Percentiles rank a stretch among this genome's conserved stretches.
Evolutionary conservation across 306 rosid species (phyloP).

Genomic region (Gastrolobium bilobum): DNA sequence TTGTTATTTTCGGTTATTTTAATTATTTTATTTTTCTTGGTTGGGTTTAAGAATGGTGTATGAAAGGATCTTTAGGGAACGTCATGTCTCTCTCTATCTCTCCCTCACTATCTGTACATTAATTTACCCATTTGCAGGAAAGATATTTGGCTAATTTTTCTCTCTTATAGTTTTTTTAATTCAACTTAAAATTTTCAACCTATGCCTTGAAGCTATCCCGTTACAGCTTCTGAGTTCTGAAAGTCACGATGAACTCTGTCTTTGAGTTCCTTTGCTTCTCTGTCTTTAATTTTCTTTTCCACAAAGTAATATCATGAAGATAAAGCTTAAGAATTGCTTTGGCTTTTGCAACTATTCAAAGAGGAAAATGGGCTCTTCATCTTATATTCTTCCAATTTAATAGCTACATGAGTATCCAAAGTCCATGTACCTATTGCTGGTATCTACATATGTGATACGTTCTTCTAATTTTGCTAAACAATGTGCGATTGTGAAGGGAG

Average conservation of each 20-base stretch:
- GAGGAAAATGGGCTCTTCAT: conserved; percentile 1
- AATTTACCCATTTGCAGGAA: conserved; percentile 1
- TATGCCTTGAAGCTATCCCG: neutral
- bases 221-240: conserved; percentile 4
- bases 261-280: neutral
- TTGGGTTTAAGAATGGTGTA: conserved; percentile 30
- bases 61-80: conserved; percentile 26
- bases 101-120: conserved; percentile 39
- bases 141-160: conserved; percentile 20
- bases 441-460: no score
- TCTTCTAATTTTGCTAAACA: no score
- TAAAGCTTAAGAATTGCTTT: conserved; percentile 1
- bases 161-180: neutral
- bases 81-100: conserved; percentile 22
- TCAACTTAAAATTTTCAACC: neutral
- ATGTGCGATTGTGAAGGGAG: neutral
- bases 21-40: neutral
- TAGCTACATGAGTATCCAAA: neutral
- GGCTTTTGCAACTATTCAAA: conserved; percentile 4
- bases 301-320: neutral
- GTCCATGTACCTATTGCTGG: neutral
- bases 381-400: no score
- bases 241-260: neutral
- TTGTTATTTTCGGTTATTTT: neutral
- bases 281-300: neutral